phyloP scores from a whole-genome alignment of 1,139 yeast genomes.

The Taphrina deformans region DNA sequence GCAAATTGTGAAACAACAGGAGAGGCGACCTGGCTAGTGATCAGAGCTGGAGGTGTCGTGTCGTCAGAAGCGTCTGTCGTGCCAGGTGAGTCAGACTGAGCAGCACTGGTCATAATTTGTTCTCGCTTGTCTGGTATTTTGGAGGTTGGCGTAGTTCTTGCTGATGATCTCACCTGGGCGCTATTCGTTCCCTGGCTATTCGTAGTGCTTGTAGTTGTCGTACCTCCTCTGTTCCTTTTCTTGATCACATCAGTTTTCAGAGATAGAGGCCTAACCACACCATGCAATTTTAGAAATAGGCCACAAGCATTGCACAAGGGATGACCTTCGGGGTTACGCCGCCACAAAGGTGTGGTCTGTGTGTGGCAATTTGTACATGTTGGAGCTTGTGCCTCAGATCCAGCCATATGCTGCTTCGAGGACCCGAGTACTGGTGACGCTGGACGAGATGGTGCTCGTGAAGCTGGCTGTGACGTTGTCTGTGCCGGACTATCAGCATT shows the following conservation, averaged over 20 bases:
- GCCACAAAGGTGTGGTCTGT: constrained; percentile 91
- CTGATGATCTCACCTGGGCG: constrained; percentile 2
- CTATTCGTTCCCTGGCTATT: background rate
- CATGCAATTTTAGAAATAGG: constrained; percentile 82
- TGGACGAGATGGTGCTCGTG: constrained; percentile 25
- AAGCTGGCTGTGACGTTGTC: constrained; percentile 9
- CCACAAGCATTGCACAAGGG: constrained; percentile 97
- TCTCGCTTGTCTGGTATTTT: constrained; percentile 3
- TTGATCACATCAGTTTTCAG: constrained; percentile 90
- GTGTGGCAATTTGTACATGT: constrained; percentile 87
- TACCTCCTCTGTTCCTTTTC: constrained; percentile 56
- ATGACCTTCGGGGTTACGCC: constrained; percentile 88
- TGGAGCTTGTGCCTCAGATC: constrained; percentile 39
- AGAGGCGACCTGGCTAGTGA: constrained; percentile 20
- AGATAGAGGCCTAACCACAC: constrained; percentile 87
- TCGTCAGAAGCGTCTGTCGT: constrained; percentile 17
- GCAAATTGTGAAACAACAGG: constrained; percentile 5
- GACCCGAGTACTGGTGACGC: constrained; percentile 23
- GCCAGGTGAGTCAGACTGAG: constrained; percentile 2
- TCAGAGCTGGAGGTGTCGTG: constrained; percentile 23
- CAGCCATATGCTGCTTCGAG: constrained; percentile 33
- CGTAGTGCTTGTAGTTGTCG: background rate
- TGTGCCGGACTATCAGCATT: constrained; percentile 14
- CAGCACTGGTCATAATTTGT: background rate
- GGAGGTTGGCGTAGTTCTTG: background rate